Evolutionary conservation across 495 filamentous ascomycete genomes (phyloP).

Genomic region (Daldinia grandis): DNA sequence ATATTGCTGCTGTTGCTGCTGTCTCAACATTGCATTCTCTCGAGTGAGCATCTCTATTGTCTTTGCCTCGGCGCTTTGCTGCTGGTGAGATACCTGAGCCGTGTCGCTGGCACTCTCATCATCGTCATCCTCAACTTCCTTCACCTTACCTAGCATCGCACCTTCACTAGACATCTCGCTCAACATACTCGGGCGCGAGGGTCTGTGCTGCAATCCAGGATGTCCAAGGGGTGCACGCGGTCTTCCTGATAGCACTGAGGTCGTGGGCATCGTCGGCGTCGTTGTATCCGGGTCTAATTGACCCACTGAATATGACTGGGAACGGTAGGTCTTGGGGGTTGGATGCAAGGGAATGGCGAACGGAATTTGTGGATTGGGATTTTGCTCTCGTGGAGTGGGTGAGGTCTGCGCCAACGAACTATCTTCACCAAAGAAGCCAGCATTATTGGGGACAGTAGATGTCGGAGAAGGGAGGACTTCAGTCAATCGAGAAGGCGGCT

Average conservation of each 20-base stretch:
- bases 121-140: constrained; percentile 84
- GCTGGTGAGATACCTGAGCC: constrained; percentile 54
- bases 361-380: constrained; percentile 72
- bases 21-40: constrained; percentile 76
- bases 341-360: constrained; percentile 92
- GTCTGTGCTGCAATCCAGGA: constrained; percentile 78
- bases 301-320: constrained; percentile 96
- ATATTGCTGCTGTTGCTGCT: constrained; percentile 67
- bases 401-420: constrained; percentile 52
- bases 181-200: constrained; percentile 85
- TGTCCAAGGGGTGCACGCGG: constrained; percentile 62
- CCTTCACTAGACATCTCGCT: constrained; percentile 80
- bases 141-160: constrained; percentile 75
- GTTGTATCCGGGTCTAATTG: constrained; percentile 80
- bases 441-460: constrained; percentile 63
- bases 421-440: constrained; percentile 56
- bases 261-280: constrained; percentile 54
- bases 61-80: constrained; percentile 67
- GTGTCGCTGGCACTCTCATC: constrained; percentile 74
- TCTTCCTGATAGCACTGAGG: constrained; percentile 58
- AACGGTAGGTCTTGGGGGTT: constrained; percentile 90
- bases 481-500: constrained; percentile 74
- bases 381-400: constrained; percentile 53
- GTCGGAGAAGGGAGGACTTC: constrained; percentile 83
- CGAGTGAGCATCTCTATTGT: constrained; percentile 76